Percentiles rank a stretch among this genome's conserved stretches.
These are phyloP conservation scores for Leishmania mexicana DNA, from an alignment of 208 protist species.

Conservation along the genomic window DNA sequence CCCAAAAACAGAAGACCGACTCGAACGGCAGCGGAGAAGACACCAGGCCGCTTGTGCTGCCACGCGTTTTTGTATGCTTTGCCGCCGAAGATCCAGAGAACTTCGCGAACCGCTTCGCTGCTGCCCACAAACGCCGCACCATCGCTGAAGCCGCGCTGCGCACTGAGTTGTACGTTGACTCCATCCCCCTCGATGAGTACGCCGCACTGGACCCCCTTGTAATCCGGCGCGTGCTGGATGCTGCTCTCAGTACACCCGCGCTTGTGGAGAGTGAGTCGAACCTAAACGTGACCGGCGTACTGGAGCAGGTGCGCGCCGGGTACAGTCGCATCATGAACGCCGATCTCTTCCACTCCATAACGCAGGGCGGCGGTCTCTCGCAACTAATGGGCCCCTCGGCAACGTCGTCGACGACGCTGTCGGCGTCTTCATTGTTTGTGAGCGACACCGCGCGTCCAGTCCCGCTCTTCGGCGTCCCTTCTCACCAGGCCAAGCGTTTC, in stretches of 20 bases:
- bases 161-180: conserved; percentile 93
- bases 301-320: conserved; percentile 85
- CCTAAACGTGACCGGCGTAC: conserved; percentile 60
- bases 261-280: conserved; percentile 78
- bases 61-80: conserved; percentile 92
- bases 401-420: conserved; percentile 1
- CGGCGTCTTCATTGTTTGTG: conserved; percentile 34
- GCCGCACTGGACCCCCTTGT: conserved; percentile 68
- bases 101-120: conserved; percentile 90
- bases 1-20: background rate
- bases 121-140: conserved; percentile 73
- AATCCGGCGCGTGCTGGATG: conserved; percentile 56
- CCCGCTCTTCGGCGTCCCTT: conserved; percentile 56
- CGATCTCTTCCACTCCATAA: conserved; percentile 74
- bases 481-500: conserved; percentile 48
- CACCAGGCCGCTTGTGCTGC: conserved; percentile 24
- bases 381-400: conserved; percentile 38
- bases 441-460: conserved; percentile 10
- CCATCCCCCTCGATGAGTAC: conserved; percentile 94
- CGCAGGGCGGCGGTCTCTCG: conserved; percentile 50
- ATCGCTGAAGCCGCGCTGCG: conserved; percentile 81
- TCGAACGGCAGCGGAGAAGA: background rate
- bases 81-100: conserved; percentile 89
- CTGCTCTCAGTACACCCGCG: conserved; percentile 73
- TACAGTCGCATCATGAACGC: conserved; percentile 91